phyloP scores from a whole-genome alignment of 805 yeast genomes.

The Myxozyma kluyveri region DNA sequence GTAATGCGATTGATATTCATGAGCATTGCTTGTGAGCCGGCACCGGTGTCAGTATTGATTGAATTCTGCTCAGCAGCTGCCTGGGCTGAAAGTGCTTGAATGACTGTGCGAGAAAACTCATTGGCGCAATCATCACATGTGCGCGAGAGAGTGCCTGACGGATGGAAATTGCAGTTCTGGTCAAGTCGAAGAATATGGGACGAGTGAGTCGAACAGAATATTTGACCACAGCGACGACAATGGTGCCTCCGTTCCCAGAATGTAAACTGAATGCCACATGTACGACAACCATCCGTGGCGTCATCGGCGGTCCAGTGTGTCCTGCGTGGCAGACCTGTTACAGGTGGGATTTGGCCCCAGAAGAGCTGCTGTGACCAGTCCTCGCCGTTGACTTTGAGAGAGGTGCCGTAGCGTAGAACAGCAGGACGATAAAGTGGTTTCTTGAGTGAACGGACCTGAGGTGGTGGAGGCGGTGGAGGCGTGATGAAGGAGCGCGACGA shows the following conservation, averaged over 20 bases:
- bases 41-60: neutral
- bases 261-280: slow-evolving; percentile 68
- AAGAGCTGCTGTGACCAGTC: slow-evolving; percentile 25
- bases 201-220: slow-evolving; percentile 68
- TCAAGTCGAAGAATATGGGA: slow-evolving; percentile 57
- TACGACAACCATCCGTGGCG: slow-evolving; percentile 59
- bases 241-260: slow-evolving; percentile 79
- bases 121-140: slow-evolving; percentile 67
- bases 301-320: slow-evolving; percentile 60
- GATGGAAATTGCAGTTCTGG: slow-evolving; percentile 51
- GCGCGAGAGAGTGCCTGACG: slow-evolving; percentile 62
- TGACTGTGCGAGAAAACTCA: slow-evolving; percentile 42
- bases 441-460: slow-evolving; percentile 75
- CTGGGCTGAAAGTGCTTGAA: slow-evolving; percentile 22
- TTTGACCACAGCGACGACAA: slow-evolving; percentile 81
- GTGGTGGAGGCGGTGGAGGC: slow-evolving; percentile 41
- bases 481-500: slow-evolving; percentile 20
- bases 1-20: slow-evolving; percentile 26
- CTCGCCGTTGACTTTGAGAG: slow-evolving; percentile 34
- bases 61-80: slow-evolving; percentile 7
- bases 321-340: slow-evolving; percentile 36
- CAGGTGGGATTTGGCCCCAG: slow-evolving; percentile 28
- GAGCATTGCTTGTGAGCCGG: neutral
- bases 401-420: slow-evolving; percentile 56
- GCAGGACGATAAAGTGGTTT: slow-evolving; percentile 91